Percentiles rank a stretch among this genome's conserved stretches.
Conservation (phyloP, 306 rosid species). For the Pueraria montana region DNA sequence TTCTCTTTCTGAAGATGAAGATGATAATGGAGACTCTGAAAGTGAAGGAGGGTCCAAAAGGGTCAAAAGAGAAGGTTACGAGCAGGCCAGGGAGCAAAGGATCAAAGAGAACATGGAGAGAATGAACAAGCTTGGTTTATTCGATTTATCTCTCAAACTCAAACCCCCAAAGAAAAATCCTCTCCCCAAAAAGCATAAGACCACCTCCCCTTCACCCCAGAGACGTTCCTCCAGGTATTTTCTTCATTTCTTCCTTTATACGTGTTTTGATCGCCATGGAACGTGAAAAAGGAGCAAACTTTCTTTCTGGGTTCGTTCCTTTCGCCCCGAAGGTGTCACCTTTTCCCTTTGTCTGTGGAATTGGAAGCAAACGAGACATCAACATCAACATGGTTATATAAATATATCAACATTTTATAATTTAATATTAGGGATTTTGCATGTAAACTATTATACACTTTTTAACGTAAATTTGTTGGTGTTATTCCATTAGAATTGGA, state of each 20-base stretch:
- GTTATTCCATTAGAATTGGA: background rate
- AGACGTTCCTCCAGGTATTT: conserved; percentile 80
- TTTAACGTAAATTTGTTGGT: background rate
- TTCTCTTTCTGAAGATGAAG: background rate
- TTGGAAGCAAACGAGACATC: background rate
- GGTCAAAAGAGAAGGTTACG: conserved; percentile 46
- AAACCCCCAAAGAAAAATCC: conserved; percentile 45
- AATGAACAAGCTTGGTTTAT: conserved; percentile 70
- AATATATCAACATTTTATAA: background rate
- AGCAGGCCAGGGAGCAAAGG: conserved; percentile 68
- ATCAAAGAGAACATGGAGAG: conserved; percentile 81
- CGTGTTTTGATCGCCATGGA: background rate
- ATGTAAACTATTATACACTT: background rate
- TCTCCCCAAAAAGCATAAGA: conserved; percentile 20
- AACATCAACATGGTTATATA: background rate
- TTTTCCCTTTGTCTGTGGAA: background rate
- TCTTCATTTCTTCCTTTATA: background rate
- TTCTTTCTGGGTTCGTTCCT: background rate
- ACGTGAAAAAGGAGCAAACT: background rate
- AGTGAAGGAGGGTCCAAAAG: background rate
- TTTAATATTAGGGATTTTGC: background rate
- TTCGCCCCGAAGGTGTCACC: background rate
- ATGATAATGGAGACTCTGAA: background rate
- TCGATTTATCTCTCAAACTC: conserved; percentile 68
- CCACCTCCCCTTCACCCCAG: conserved; percentile 37